phyloP scores from a whole-genome alignment of 257 asterid species.

The Lithospermum erythrorhizon region DNA sequence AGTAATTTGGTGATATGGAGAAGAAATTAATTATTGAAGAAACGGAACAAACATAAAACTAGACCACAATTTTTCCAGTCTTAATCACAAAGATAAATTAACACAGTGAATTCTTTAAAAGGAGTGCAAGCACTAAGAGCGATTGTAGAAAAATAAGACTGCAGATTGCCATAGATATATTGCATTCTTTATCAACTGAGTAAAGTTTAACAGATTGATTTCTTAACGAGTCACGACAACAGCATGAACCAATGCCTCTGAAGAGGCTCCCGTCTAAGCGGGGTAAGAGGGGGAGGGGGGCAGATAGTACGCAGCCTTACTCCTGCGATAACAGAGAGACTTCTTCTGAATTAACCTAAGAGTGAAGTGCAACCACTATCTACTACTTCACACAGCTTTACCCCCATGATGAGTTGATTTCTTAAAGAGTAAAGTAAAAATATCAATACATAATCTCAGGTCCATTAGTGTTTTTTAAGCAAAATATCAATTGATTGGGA shows the following conservation, averaged over 20 bases:
- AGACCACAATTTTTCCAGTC: neutral
- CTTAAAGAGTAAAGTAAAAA: neutral
- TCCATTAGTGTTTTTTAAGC: neutral
- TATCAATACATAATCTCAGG: neutral
- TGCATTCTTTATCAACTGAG: neutral
- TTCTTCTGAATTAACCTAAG: too few relatives aligned
- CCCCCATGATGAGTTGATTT: too few relatives aligned
- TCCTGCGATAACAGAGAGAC: too few relatives aligned
- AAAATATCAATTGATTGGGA: neutral
- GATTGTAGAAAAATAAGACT: neutral
- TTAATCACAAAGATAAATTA: neutral
- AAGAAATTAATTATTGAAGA: neutral
- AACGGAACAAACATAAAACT: too few relatives aligned
- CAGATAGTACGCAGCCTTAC: too few relatives aligned
- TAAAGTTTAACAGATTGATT: neutral
- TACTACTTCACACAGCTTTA: too few relatives aligned
- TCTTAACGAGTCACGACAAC: neutral
- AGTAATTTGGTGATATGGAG: neutral
- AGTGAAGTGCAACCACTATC: too few relatives aligned
- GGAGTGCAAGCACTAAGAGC: neutral
- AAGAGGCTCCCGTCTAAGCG: too few relatives aligned
- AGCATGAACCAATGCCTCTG: too few relatives aligned
- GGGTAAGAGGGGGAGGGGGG: too few relatives aligned
- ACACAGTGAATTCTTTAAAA: neutral
- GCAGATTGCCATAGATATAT: neutral